Conservation (phyloP, 768 basidiomycete genomes). For the Tulasnella sp. region DNA sequence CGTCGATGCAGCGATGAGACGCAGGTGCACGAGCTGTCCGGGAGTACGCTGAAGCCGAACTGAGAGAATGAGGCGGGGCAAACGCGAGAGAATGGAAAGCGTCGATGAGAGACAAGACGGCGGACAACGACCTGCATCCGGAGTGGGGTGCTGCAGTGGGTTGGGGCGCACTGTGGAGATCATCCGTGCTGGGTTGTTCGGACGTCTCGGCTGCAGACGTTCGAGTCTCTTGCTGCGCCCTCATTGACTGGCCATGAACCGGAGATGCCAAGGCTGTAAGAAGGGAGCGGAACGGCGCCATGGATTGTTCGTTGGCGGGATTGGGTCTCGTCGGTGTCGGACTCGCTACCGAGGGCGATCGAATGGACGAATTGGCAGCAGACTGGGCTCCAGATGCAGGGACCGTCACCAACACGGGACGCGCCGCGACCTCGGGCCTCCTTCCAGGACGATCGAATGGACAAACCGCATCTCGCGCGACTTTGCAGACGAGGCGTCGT, state of each 20-base stretch:
- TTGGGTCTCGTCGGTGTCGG: background rate
- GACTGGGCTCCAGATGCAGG: background rate
- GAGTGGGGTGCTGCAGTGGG: background rate
- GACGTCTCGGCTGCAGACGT: background rate
- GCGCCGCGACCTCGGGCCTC: background rate
- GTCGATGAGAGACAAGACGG: constrained; percentile 24
- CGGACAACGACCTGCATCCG: constrained; percentile 14
- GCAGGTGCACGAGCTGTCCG: constrained; percentile 23
- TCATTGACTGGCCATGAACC: background rate
- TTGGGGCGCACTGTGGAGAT: background rate
- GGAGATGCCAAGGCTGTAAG: background rate
- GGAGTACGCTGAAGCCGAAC: constrained; percentile 11
- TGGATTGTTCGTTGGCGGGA: background rate
- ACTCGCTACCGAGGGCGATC: background rate
- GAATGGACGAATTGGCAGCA: background rate
- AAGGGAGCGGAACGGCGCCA: background rate
- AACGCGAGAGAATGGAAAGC: constrained; percentile 31
- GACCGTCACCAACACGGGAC: background rate
- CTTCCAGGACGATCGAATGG: background rate
- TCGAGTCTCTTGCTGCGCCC: background rate
- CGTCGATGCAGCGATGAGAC: constrained; percentile 25
- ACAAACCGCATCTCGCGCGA: constrained; percentile 2
- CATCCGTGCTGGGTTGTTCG: background rate
- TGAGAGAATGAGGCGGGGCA: constrained; percentile 22
- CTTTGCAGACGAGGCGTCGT: background rate